Evolutionary conservation across 495 filamentous ascomycete species (phyloP).

Genomic region (Annulohypoxylon stygium): DNA sequence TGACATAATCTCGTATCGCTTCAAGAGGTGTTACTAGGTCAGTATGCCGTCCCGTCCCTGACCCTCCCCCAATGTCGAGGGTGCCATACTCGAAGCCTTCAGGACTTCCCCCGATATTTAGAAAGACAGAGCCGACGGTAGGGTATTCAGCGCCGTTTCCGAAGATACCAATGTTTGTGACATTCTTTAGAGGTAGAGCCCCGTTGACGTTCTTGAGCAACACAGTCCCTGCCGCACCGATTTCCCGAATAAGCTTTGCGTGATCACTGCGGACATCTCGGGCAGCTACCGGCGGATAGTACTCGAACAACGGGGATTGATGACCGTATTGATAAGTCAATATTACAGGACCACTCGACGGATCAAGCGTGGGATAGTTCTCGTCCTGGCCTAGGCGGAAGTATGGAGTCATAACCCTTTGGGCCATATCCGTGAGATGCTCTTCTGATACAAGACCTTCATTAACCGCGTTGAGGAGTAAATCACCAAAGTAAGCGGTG

Average conservation of each 20-base stretch:
- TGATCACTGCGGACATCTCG: background rate
- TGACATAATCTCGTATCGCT: constrained; percentile 58
- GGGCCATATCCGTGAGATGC: constrained; percentile 57
- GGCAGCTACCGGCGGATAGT: background rate
- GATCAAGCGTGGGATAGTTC: constrained; percentile 47
- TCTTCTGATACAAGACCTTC: constrained; percentile 55
- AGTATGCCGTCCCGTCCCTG: constrained; percentile 60
- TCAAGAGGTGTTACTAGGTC: constrained; percentile 63
- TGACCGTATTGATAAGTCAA: background rate
- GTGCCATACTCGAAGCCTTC: constrained; percentile 53
- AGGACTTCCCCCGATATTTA: background rate
- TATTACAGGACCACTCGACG: background rate
- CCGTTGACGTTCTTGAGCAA: constrained; percentile 64
- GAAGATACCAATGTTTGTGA: constrained; percentile 41
- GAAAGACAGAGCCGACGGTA: background rate
- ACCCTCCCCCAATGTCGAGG: constrained; percentile 61
- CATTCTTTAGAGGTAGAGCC: constrained; percentile 60
- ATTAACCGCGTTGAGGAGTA: constrained; percentile 46
- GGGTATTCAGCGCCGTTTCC: constrained; percentile 48
- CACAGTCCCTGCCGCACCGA: constrained; percentile 58
- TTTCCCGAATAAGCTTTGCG: constrained; percentile 8
- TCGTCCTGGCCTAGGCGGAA: constrained; percentile 59
- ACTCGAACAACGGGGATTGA: background rate
- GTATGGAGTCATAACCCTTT: constrained; percentile 61
- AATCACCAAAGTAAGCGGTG: background rate